These are phyloP conservation scores for Komagataella phaffii DNA, from an alignment of 805 yeast species.

Conservation along the genomic window DNA sequence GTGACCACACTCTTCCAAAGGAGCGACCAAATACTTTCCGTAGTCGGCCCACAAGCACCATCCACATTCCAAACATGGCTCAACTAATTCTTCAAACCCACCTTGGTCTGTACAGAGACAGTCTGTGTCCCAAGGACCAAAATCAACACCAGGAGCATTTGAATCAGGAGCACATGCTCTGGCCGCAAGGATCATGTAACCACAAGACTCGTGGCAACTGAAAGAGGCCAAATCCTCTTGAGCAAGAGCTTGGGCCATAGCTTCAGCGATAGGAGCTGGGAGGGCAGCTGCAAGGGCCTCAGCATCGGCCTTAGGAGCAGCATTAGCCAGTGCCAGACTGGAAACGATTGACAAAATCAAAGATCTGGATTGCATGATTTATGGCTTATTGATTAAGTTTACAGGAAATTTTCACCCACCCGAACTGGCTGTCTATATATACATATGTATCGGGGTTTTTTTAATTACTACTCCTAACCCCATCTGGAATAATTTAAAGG, in stretches of 20 bases:
- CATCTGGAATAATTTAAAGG: background rate
- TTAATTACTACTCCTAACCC: background rate
- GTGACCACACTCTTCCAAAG: conserved; percentile 18
- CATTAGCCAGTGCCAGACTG: conserved; percentile 12
- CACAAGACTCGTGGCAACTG: conserved; percentile 22
- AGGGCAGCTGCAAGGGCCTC: conserved; percentile 12
- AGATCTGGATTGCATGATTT: conserved; percentile 2
- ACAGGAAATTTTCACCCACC: background rate
- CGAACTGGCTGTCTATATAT: conserved; percentile 1
- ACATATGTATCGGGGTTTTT: background rate
- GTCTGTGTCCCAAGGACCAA: conserved; percentile 16
- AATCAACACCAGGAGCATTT: conserved; percentile 4
- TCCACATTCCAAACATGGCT: conserved; percentile 24
- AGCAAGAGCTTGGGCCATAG: conserved; percentile 14
- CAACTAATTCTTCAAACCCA: conserved; percentile 14
- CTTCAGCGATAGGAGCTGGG: conserved; percentile 15
- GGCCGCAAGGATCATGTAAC: conserved; percentile 18
- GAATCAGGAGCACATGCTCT: conserved; percentile 13
- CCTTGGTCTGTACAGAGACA: conserved; percentile 19
- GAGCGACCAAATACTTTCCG: conserved; percentile 15
- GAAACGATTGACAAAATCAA: conserved; percentile 5
- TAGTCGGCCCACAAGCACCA: conserved; percentile 26
- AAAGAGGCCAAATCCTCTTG: conserved; percentile 16
- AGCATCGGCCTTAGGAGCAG: conserved; percentile 15
- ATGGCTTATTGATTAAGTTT: background rate